Percentiles rank a stretch among this genome's conserved stretches.
These are phyloP conservation scores for Telopea speciosissima DNA, from an alignment of 177 flowering plant species.

Conservation along the genomic window DNA sequence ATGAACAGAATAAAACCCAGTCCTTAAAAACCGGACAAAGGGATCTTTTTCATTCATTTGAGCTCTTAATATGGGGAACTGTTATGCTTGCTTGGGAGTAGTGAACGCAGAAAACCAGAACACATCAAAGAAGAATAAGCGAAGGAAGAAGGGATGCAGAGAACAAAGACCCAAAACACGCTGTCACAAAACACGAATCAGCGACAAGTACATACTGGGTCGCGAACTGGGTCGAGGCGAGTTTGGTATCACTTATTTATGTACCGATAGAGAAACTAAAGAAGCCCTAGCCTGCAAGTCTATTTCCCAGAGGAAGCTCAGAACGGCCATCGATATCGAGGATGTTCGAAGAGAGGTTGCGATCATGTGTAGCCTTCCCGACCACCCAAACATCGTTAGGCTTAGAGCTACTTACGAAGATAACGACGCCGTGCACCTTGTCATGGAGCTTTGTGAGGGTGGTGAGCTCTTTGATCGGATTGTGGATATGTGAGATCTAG, in stretches of 20 bases:
- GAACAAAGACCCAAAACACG: constrained; percentile 45
- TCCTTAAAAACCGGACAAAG: too few species aligned
- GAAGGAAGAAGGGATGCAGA: constrained; percentile 11
- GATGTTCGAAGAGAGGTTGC: constrained; percentile 84
- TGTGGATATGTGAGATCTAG: too few species aligned
- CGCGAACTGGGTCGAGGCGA: constrained; percentile 93
- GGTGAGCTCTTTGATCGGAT: constrained; percentile 4
- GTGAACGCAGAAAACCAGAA: constrained; percentile 12
- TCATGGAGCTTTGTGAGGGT: not conserved
- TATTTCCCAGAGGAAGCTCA: constrained; percentile 78
- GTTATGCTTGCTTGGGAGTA: constrained; percentile 42
- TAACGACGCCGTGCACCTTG: constrained; percentile 45
- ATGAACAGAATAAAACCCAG: too few species aligned
- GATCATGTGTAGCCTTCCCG: constrained; percentile 77
- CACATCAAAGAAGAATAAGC: constrained; percentile 3
- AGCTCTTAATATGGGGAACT: constrained; percentile 44
- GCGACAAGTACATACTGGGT: constrained; percentile 78
- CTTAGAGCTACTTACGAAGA: constrained; percentile 84
- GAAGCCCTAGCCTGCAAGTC: constrained; percentile 80
- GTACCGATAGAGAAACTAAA: constrained; percentile 69
- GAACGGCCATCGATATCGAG: constrained; percentile 81
- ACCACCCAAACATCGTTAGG: constrained; percentile 71
- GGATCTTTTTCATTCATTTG: not conserved
- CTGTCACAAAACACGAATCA: constrained; percentile 46
- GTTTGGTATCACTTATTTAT: constrained; percentile 84